A percentile compares a stretch with the other conserved stretches of the same genome.
phyloP scores from a whole-genome alignment of 371 early-diverging fungal genomes.

The Dinochytrium kinnereticum region DNA sequence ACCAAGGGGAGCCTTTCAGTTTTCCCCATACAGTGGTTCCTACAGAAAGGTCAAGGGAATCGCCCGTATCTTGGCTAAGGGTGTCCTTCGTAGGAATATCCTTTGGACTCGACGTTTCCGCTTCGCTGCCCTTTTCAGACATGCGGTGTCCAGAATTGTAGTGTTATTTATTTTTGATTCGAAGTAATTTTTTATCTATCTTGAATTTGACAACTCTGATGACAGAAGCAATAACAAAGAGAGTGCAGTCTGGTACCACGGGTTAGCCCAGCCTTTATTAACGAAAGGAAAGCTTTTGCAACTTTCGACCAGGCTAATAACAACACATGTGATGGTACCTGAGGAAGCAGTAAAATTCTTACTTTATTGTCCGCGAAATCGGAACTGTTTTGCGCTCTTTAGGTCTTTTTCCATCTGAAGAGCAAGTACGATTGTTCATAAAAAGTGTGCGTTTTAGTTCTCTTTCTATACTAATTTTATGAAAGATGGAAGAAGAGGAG shows the following conservation, averaged over 20 bases:
- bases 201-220: no score
- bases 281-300: conserved; percentile 43
- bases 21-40: conserved; percentile 4
- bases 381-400: conserved; percentile 53
- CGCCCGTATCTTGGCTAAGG: no score
- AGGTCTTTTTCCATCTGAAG: conserved; percentile 48
- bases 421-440: conserved; percentile 47
- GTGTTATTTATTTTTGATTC: no score
- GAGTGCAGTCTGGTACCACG: not conserved
- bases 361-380: conserved; percentile 47
- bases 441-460: conserved; percentile 34
- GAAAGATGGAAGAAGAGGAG: conserved; percentile 58
- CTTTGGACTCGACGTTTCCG: no score
- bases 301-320: conserved; percentile 53
- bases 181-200: no score
- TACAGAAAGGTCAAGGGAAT: not conserved
- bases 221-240: not conserved
- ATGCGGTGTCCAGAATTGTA: no score
- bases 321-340: conserved; percentile 50
- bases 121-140: no score
- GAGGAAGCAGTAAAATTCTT: not conserved
- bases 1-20: conserved; percentile 8
- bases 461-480: not conserved
- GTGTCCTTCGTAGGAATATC: no score
- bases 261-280: not conserved